phyloP scores from a whole-genome alignment of 1,284 basidiomycete genomes.

The Athelia psychrophila region DNA sequence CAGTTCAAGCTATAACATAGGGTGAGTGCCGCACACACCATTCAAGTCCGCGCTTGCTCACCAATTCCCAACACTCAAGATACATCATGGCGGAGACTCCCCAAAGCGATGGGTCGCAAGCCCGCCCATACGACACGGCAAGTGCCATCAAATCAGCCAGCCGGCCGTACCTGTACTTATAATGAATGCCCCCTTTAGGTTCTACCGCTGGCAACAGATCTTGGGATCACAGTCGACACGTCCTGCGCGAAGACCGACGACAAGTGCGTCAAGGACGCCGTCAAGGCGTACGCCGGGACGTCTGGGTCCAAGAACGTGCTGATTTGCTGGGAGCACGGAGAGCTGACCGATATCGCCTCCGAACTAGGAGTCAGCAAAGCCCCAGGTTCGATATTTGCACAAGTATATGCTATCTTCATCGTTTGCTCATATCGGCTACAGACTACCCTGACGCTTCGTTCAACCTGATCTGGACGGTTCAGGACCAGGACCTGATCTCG shows the following conservation, averaged over 20 bases:
- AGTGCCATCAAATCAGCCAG: not conserved
- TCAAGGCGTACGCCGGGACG: not conserved
- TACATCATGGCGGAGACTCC: slow-evolving; percentile 1
- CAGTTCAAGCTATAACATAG: not conserved
- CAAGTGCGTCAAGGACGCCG: not conserved
- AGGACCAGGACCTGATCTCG: not conserved
- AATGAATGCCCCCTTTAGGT: not conserved
- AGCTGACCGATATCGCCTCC: not conserved
- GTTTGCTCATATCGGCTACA: not conserved
- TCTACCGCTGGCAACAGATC: not conserved
- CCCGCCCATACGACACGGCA: not conserved
- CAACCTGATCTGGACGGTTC: not conserved
- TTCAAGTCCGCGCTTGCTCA: no score
- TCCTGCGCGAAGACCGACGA: not conserved
- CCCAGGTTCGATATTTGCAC: not conserved
- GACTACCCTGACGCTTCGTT: not conserved
- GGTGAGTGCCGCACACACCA: not conserved
- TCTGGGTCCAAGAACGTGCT: not conserved
- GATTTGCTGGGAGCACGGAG: not conserved
- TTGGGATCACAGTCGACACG: not conserved
- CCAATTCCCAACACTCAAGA: not conserved
- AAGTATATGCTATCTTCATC: no score
- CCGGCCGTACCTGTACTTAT: not conserved
- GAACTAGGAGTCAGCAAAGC: not conserved
- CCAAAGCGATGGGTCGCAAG: not conserved